A percentile compares a stretch with the other conserved stretches of the same genome.
Conservation (phyloP, 192 early-diverging fungal genomes). For the Backusella westeae region DNA sequence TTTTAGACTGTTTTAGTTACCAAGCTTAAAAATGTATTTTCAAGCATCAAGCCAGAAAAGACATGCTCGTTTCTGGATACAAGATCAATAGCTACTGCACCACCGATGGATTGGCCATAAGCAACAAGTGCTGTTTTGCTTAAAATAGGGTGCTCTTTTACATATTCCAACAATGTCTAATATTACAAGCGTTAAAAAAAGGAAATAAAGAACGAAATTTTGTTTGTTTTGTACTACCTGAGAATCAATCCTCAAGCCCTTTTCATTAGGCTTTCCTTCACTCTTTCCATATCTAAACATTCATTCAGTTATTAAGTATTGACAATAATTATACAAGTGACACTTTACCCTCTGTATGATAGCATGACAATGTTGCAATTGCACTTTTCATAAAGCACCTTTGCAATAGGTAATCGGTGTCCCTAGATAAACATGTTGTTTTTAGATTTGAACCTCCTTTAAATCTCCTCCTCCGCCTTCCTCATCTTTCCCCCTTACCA, state of each 20-base stretch:
- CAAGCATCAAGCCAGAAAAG: constrained; percentile 83
- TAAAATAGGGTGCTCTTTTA: constrained; percentile 71
- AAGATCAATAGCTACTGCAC: constrained; percentile 92
- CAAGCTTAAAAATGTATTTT: constrained; percentile 92
- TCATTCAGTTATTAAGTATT: neutral
- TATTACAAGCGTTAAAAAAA: neutral
- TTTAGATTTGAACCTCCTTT: neutral
- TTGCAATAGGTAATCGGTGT: constrained; percentile 93
- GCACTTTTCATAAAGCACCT: constrained; percentile 60
- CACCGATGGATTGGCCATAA: constrained; percentile 96
- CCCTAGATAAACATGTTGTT: constrained; percentile 51
- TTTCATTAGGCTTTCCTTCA: constrained; percentile 84
- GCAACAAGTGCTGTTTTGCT: constrained; percentile 78
- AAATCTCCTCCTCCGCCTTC: neutral
- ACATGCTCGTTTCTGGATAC: constrained; percentile 74
- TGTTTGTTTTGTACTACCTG: constrained; percentile 43
- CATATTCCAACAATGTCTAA: constrained; percentile 82
- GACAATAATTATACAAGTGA: too few species aligned
- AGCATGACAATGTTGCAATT: constrained; percentile 94
- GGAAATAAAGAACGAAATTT: neutral
- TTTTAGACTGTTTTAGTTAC: constrained; percentile 38
- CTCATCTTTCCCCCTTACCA: constrained; percentile 45
- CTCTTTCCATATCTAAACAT: constrained; percentile 75
- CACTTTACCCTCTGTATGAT: constrained; percentile 86
- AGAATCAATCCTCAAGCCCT: constrained; percentile 86